These are phyloP conservation scores for Cardamine chenopodiifolia DNA, from an alignment of 345 rosid species.

Conservation along the genomic window DNA sequence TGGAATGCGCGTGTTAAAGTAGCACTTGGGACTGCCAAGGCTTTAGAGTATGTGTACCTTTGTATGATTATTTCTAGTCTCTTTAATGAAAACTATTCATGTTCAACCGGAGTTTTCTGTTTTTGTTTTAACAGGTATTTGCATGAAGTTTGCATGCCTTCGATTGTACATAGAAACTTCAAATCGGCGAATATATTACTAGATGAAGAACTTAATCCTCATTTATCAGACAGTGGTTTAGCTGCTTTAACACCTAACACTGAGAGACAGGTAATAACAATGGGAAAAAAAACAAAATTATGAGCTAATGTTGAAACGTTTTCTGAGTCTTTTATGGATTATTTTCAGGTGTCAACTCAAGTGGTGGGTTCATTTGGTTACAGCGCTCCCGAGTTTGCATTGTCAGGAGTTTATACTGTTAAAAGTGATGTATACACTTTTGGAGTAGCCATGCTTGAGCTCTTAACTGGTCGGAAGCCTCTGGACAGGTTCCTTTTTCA, in stretches of 20 bases:
- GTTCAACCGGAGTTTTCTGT: neutral
- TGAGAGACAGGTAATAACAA: conserved; percentile 75
- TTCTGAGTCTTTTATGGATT: conserved; percentile 6
- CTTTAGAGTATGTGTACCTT: conserved; percentile 80
- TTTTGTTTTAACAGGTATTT: conserved; percentile 60
- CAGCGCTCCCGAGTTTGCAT: conserved; percentile 97
- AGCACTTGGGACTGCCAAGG: conserved; percentile 97
- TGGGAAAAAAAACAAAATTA: neutral
- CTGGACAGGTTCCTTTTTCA: conserved; percentile 71
- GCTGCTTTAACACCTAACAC: conserved; percentile 93
- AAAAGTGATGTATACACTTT: conserved; percentile 99
- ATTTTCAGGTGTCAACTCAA: conserved; percentile 78
- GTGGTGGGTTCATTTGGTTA: conserved; percentile 98
- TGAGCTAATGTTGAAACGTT: conserved; percentile 1
- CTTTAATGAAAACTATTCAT: neutral
- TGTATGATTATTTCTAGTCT: neutral
- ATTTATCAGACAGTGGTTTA: conserved; percentile 91
- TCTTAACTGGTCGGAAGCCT: conserved; percentile 95
- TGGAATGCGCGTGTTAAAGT: conserved; percentile 99
- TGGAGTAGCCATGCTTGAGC: conserved; percentile 98
- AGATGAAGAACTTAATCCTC: conserved; percentile 96
- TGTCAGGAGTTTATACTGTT: conserved; percentile 92
- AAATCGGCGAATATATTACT: conserved; percentile 96
- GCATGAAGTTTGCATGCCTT: conserved; percentile 99
- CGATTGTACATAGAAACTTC: conserved; percentile 94